Base-by-base conservation (phyloP, 345 rosid species). In the Salix viminalis region DNA sequence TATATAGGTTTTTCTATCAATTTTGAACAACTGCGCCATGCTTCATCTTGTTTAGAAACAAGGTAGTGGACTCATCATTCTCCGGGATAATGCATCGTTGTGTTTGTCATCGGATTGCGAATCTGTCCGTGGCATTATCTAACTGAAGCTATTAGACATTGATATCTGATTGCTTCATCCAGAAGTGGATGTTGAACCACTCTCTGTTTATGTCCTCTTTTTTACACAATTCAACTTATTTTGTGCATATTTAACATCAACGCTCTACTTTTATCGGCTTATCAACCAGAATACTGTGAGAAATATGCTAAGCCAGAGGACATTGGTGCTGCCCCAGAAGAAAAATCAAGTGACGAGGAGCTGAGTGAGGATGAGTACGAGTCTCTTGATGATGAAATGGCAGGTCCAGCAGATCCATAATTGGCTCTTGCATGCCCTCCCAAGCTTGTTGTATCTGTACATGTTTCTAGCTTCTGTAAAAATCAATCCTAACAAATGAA, bases 221-320 rank as follows among this genome's bases (percentile, higher is more conserved):
- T 16, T 32, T 65, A 15, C 18, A 30, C 18, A 30, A 5, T 1
- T 30, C n/a, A 34, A 32, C 44, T 21, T 8, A 11, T 6, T 34
- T 37, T 8, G 37, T 37, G 24, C 70, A 16, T 6, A 67, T 56
- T 32, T 73, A 21, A 37, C 21, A 2, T 54, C 23, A 15, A 12
- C 60, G 37, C 48, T 79, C 48, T 79, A 61, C 54, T 70, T 37
- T 72, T 14, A 21, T 44, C 61, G 58, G 65, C 52, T 65, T 12
- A 5, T 79, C 18, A 37, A 78, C 26, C 77, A 91, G 94, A 90
- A 67, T 86, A 81, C 77, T 85, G 92, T 64, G 84, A 82, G 82
- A 85, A 77, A 81, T 90, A 90, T 85, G 97, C 94, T 48, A 87
- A 85, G 79, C 88, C 87, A n/a, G 86, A 85, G 30, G 90, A 85